Base-by-base conservation (phyloP, 2,329 filamentous ascomycete species). In the Tolypocladium guangdongense region DNA sequence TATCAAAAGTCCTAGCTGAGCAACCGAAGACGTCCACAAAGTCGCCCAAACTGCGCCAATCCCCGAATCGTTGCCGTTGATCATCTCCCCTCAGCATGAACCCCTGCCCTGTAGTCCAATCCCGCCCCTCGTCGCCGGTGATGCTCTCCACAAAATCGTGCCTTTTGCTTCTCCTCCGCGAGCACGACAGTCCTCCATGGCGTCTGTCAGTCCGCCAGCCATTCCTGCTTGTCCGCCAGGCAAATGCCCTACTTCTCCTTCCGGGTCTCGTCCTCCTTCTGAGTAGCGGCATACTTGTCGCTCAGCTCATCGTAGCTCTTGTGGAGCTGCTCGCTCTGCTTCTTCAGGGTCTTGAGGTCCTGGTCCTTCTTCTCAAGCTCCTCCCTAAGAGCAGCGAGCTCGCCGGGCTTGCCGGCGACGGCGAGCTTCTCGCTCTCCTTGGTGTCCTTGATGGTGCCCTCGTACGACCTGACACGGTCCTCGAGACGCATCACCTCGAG, bases 401-500 rank as follows among this genome's bases (percentile, higher is more conserved):
- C 87, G 57, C 84, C 89, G 55, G 87, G 78, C 65, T 86, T 82
- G 56, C 88, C 88, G 52, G 85, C 82, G 53, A 83, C 77, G 56
- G 83, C 82, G 52, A 93, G 76, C 74, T 88, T 88, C 62, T 82
- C 81, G 57, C 81, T 79, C 65, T 88, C 78, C 76, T 90, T 88
- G 58, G 75, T 71, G 66, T 76, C 72, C 63, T 72, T 70, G 62
- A 76, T 69, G 56, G 64, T 70, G 38, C 76, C 65, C 77, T 95
- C 89, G 70, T 88, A 86, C 59, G 81, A 75, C 80, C 90, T 91
- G 68, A 96, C 75, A 75, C 89, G 88, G 74, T 96, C 90, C 77
- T 99, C 92, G 52, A 99, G 86, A 58, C 89, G 77, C 66, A 96
- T 87, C 51, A 88, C 83, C 63, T 96, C 91, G 60, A 96, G 81